Conservation (phyloP, 2,329 filamentous ascomycete genomes). For the Alternaria dauci region DNA sequence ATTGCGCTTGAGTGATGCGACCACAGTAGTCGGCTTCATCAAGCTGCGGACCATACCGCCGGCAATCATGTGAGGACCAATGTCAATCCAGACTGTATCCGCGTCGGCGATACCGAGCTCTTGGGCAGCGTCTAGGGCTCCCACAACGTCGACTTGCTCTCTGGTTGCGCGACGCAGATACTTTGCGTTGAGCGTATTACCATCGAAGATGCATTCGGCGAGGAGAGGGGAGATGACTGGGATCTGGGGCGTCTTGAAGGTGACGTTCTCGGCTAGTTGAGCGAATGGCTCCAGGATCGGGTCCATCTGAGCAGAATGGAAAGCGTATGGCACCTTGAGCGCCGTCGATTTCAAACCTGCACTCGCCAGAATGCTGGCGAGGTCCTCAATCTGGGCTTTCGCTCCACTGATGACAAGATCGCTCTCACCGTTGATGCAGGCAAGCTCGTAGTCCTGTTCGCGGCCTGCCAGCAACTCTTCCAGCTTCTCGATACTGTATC, state of each 20-base stretch:
- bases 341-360: conserved; percentile 5
- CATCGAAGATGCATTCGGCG: conserved; percentile 48
- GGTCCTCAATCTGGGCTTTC: conserved; percentile 10
- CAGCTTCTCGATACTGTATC: background rate
- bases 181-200: background rate
- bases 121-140: background rate
- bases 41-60: background rate
- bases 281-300: conserved; percentile 55
- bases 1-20: background rate
- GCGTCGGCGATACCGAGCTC: background rate
- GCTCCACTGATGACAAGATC: conserved; percentile 41
- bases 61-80: background rate
- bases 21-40: background rate
- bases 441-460: conserved; percentile 21
- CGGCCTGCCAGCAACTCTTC: background rate
- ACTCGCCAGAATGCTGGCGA: background rate
- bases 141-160: background rate
- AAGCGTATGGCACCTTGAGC: conserved; percentile 27
- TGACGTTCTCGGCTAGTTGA: conserved; percentile 9
- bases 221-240: conserved; percentile 56
- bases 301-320: conserved; percentile 43
- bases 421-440: conserved; percentile 42
- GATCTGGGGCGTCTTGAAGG: conserved; percentile 16
- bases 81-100: conserved; percentile 1
- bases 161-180: background rate